Percentiles rank a stretch among this genome's conserved stretches.
These are phyloP conservation scores for Niebla homalea DNA, from an alignment of 495 filamentous ascomycete species.

Conservation along the genomic window DNA sequence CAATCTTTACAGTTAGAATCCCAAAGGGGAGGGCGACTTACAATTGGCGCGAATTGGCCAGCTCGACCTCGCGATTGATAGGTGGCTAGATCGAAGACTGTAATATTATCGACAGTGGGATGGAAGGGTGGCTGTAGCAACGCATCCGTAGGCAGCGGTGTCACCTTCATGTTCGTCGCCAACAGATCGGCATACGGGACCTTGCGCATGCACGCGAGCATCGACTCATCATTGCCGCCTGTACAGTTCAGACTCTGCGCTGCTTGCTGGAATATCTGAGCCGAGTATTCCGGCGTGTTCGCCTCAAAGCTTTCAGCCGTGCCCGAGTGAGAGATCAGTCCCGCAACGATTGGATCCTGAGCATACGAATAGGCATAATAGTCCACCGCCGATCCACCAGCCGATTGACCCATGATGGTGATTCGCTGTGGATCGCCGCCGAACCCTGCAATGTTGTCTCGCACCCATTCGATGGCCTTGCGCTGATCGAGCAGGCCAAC, in stretches of 20 bases:
- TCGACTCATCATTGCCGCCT: conserved; percentile 18
- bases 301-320: conserved; percentile 5
- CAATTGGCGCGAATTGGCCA: no score
- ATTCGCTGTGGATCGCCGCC: conserved; percentile 41
- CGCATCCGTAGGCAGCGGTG: conserved; percentile 9
- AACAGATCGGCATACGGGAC: conserved; percentile 23
- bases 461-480: conserved; percentile 39
- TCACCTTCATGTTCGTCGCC: conserved; percentile 21
- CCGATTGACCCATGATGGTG: conserved; percentile 41
- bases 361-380: conserved; percentile 20
- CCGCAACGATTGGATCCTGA: conserved; percentile 22
- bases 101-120: conserved; percentile 31
- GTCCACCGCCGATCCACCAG: conserved; percentile 34
- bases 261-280: conserved; percentile 22
- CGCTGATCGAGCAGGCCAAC: conserved; percentile 33
- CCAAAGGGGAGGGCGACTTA: no score
- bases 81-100: conserved; percentile 31
- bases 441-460: conserved; percentile 46
- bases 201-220: conserved; percentile 33
- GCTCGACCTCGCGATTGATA: no score
- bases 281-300: conserved; percentile 5
- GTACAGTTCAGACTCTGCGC: conserved; percentile 14
- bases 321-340: conserved; percentile 17
- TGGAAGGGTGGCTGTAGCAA: conserved; percentile 26
- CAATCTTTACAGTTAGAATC: no score